Evolutionary conservation across 768 basidiomycete genomes (phyloP), one percentile per base, ranked within the genome.

Genomic region (Gloeopeniophorella convolvens): DNA sequence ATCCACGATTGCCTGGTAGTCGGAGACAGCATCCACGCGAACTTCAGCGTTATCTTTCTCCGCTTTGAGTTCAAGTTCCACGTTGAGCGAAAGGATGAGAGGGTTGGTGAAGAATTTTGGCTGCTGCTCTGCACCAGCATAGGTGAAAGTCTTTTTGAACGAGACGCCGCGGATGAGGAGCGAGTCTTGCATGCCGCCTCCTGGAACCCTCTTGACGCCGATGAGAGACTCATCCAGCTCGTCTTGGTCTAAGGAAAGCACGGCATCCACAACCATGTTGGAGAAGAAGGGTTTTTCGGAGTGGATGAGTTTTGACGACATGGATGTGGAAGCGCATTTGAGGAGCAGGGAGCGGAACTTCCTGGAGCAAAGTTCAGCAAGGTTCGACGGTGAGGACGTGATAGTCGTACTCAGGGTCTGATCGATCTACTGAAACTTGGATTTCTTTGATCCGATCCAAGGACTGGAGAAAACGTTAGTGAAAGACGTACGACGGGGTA

Each of bases 41-140:
- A 99, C 91, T 69, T 99, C 96, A 3, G 96, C 96, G 58, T 99
- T 99, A 68, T 99, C 96, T 67, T 98, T 94, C 70, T 99, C 96
- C 0, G 96, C 96, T 69, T 99, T 99, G 59, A 99, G 75, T 68
- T 99, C 96, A 45, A 99, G 80, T 66, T 99, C 96, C 57, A 99
- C 95, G 64, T 99, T 99, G 49, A 99, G 69, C 63, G 92, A 93
- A 15, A 97, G 75, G 49, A 99, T 83, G 60, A 93, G 83, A 37
- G 95, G 92, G 62, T 95, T 64, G 55, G 71, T 71, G 76, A 98
- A 96, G 28, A 79, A 76, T 70, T 98, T 98, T 35, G 95, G 96
- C 65, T 98, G 95, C 68, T 99, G 96, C 65, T 99, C 96, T 16
- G 96, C 96, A 40, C 96, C 96, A 18, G 96, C 96, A 59, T 99